Conservation (phyloP, 1,284 basidiomycete species). For the Melampsora occidentalis region DNA sequence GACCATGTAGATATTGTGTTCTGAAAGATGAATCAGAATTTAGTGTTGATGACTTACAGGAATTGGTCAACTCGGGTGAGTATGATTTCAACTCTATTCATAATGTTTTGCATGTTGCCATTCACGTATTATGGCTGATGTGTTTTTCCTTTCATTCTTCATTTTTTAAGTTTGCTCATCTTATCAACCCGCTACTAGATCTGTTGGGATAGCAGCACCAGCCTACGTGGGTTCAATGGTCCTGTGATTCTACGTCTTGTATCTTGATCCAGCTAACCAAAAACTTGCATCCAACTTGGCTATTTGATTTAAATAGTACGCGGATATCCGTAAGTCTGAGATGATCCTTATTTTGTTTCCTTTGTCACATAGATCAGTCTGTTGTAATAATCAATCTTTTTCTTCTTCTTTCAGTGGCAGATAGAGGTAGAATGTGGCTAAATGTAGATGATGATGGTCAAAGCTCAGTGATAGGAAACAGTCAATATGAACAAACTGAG, state of each 20-base stretch:
- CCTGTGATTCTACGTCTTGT: not conserved
- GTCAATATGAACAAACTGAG: constrained; percentile 15
- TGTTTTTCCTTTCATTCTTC: not conserved
- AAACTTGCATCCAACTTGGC: no score
- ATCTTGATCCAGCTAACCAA: not conserved
- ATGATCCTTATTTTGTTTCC: not conserved
- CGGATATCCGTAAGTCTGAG: constrained; percentile 33
- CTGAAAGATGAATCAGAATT: constrained; percentile 23
- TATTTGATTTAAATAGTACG: constrained; percentile 21
- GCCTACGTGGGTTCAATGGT: constrained; percentile 22
- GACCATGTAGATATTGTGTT: constrained; percentile 26
- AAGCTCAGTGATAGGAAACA: not conserved
- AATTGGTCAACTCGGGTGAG: constrained; percentile 21
- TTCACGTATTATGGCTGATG: no score
- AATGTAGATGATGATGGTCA: constrained; percentile 28
- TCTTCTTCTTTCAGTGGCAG: constrained; percentile 4
- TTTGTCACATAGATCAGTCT: not conserved
- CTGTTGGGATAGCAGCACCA: constrained; percentile 26
- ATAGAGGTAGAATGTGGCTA: constrained; percentile 26
- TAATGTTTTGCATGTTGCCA: not conserved
- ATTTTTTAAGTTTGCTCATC: no score
- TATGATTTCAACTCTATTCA: not conserved
- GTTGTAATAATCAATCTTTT: not conserved
- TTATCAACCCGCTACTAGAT: constrained; percentile 29
- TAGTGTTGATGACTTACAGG: constrained; percentile 21